phyloP scores from a whole-genome alignment of 2,329 filamentous ascomycete species.

The Aspergillus persii region DNA sequence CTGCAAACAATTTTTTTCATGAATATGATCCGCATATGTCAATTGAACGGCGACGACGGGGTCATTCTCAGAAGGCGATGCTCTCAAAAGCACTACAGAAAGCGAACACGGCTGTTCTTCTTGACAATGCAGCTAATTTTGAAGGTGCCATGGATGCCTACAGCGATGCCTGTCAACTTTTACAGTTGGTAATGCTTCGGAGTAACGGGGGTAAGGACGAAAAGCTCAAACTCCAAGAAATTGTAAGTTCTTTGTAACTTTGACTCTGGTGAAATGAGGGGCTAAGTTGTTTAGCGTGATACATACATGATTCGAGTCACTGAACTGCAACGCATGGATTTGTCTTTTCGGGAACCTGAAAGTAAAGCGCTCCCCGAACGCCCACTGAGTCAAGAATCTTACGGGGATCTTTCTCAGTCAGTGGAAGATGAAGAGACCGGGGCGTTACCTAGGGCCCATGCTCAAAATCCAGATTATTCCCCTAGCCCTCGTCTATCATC shows the following conservation, averaged over 20 bases:
- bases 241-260: slow-evolving; percentile 60
- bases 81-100: slow-evolving; percentile 92
- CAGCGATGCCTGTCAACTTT: slow-evolving; percentile 79
- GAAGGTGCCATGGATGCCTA: slow-evolving; percentile 90
- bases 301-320: slow-evolving; percentile 89
- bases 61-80: slow-evolving; percentile 88
- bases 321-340: slow-evolving; percentile 72
- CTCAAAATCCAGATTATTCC: slow-evolving; percentile 51
- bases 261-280: neutral
- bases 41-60: slow-evolving; percentile 37
- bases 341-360: slow-evolving; percentile 47
- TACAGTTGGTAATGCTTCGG: slow-evolving; percentile 82
- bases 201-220: slow-evolving; percentile 84
- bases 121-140: slow-evolving; percentile 95
- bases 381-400: slow-evolving; percentile 60
- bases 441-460: slow-evolving; percentile 50
- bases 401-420: slow-evolving; percentile 43
- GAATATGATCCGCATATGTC: slow-evolving; percentile 27
- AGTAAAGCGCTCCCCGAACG: slow-evolving; percentile 76
- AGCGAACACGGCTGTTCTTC: slow-evolving; percentile 89
- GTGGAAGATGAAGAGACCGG: slow-evolving; percentile 38
- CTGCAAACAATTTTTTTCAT: slow-evolving; percentile 6
- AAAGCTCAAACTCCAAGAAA: slow-evolving; percentile 79
- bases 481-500: slow-evolving; percentile 32
- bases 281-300: slow-evolving; percentile 58